Evolutionary conservation across 1,284 basidiomycete species (phyloP), one percentile per base, ranked within the genome.

Genomic region (Cutaneotrichosporon sp.): DNA sequence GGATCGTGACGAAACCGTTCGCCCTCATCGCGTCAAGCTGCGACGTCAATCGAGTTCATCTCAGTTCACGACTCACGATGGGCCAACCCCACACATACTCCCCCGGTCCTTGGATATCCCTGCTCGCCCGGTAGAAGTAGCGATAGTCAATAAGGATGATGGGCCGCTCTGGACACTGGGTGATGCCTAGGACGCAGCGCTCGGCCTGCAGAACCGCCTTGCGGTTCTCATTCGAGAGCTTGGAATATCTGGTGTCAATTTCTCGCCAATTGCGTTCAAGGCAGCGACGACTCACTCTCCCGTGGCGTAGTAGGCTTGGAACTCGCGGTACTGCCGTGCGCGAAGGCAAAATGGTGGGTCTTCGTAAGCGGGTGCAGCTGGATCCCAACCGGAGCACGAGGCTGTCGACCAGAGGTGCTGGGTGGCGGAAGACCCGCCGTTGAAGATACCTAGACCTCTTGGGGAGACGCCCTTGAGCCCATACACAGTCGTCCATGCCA

Each of bases 301-400:
- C 14, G 9, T 25, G 11, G 25, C 27, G 11, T 39, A 37, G 38
- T 66, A 63, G 14, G 51, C 31, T 53, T 62, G 54, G 12, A 67
- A 59, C 52, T 71, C 66, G 31, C 67, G 54, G 43, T 62, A 67
- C 54, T 69, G 68, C 37, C 58, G 55, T 3, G 68, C 67, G 32
- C 59, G 62, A n/a, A 66, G 47, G 37, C 68, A 71, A 6, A 35
- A 45, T 1, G 41, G 37, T 7, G 67, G 66, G 54, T 71, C 68
- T 9, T 55, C n/a, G 27, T 52, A 52, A 26, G 55, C 53, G 12
- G 22, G 5, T 3, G 10, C 19, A 8, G 26, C 27, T 33, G 63
- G 64, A 51, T 66, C 49, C 65, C 64, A 70, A 5, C 57, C 52
- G 17, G 27, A 42, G 35, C 47, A 54, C n/a, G 17, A 19, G 34